These are phyloP conservation scores for Candida smagusa DNA, from an alignment of 1,139 yeast genomes.

Conservation along the genomic window DNA sequence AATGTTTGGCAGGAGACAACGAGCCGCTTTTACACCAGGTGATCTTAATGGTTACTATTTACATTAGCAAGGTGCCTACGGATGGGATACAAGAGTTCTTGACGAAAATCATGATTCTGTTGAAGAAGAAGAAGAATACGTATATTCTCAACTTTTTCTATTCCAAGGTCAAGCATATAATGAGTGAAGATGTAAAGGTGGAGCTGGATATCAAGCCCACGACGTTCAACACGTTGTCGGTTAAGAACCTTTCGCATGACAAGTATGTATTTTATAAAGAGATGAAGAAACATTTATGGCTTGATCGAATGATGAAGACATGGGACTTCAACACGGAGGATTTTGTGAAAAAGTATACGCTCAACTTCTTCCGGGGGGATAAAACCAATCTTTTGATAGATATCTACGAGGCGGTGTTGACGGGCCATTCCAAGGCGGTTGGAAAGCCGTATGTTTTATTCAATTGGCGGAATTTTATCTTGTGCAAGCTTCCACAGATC, in stretches of 20 bases:
- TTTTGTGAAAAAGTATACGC: slow-evolving; percentile 9
- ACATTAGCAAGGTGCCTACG: slow-evolving; percentile 1
- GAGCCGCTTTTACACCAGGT: slow-evolving; percentile 7
- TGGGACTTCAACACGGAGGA: slow-evolving; percentile 22
- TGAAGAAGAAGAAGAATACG: slow-evolving; percentile 6
- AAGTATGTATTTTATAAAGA: slow-evolving; percentile 7
- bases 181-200: slow-evolving; percentile 4
- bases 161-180: slow-evolving; percentile 4
- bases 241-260: slow-evolving; percentile 7
- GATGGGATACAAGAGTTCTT: slow-evolving; percentile 8
- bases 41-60: slow-evolving; percentile 9
- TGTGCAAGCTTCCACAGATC: slow-evolving; percentile 33
- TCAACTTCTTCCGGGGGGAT: slow-evolving; percentile 11
- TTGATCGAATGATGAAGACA: slow-evolving; percentile 23
- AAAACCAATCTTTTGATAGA: slow-evolving; percentile 5
- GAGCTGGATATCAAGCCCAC: neutral
- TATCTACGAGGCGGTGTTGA: neutral
- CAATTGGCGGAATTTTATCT: slow-evolving; percentile 37
- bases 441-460: slow-evolving; percentile 22
- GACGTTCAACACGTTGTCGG: slow-evolving; percentile 9
- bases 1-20: slow-evolving; percentile 2
- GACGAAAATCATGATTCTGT: slow-evolving; percentile 7
- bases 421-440: neutral
- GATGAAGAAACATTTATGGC: slow-evolving; percentile 31
- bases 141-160: slow-evolving; percentile 8